A percentile compares a stretch with the other conserved stretches of the same genome.
phyloP scores from a whole-genome alignment of 106 monocot genomes.

The Dactylorhiza incarnata region DNA sequence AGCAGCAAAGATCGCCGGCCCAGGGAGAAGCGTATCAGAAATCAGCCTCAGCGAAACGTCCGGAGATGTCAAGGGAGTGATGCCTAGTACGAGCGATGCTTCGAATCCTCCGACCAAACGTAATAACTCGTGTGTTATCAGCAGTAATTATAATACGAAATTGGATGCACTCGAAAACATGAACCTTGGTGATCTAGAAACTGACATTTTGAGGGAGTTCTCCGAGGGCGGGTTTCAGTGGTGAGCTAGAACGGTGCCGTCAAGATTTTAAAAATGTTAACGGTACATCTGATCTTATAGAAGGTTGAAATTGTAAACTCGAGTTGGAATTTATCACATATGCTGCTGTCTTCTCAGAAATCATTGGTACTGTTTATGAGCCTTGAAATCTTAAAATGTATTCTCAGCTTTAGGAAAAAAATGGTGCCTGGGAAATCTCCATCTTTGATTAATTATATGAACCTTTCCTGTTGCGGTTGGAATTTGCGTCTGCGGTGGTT shows the following conservation, averaged over 20 bases:
- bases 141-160: constrained; percentile 3
- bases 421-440: neutral
- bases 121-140: constrained; percentile 5
- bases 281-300: neutral
- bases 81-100: neutral
- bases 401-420: neutral
- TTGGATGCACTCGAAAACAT: constrained; percentile 4
- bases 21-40: neutral
- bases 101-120: constrained; percentile 9
- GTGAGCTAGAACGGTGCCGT: neutral
- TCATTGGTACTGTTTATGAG: neutral
- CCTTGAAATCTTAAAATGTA: neutral
- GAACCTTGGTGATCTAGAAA: constrained; percentile 10
- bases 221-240: constrained; percentile 5
- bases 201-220: constrained; percentile 9
- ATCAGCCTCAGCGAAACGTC: neutral
- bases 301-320: neutral
- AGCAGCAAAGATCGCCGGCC: neutral
- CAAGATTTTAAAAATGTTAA: neutral
- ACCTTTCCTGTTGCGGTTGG: neutral
- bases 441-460: constrained; percentile 1
- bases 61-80: neutral
- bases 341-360: neutral
- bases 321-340: neutral
- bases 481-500: no score